Base-by-base conservation (phyloP, 2,329 filamentous ascomycete genomes). In the Microdochium trichocladiopsis region DNA sequence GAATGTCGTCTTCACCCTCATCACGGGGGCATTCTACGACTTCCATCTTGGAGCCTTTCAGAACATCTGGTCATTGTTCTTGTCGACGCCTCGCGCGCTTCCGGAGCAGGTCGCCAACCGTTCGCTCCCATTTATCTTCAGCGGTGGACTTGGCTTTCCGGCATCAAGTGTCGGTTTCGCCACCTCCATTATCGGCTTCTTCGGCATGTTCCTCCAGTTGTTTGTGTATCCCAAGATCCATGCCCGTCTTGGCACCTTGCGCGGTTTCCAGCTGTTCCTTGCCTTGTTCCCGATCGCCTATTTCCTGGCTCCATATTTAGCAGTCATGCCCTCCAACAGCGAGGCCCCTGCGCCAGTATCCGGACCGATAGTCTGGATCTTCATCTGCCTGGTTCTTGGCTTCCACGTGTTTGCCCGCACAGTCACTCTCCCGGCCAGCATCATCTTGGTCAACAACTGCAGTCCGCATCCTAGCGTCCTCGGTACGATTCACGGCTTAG, bases 371-470 rank as follows among this genome's bases (percentile, higher is more conserved):
- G 70, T 86, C 31, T 88, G 82, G 85, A 67, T 76, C 1, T 78
- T 78, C 16, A 83, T 88, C 53, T 73, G 77, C 0, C 61, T 80
- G 2, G 83, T 89, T 2, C 72, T 89, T 2, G 73, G 82, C 16
- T 64, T 90, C 9, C 88, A 92, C 63, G 87, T 90, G 16, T 73
- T 85, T 3, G 87, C 84, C 0, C 77, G 88, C 25, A 93, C 88
- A 0, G 90, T 92, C 60, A 78, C 78, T 0, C 66, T 80, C 9
- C 80, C 80, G 1, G 77, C 77, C 3, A 79, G 76, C 61, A 80
- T 81, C 33, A 82, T 84, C 52, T 65, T 84, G 9, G 68, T 84
- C 45, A 84, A 83, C 58, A 83, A 84, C 60, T 79, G 78, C 58
- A 79, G 77, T 37, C 80, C 81, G 1, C 77, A 82, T 58, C 79